Evolutionary conservation across 768 basidiomycete genomes (phyloP).

Genomic region (Asterophora lycoperdoides): DNA sequence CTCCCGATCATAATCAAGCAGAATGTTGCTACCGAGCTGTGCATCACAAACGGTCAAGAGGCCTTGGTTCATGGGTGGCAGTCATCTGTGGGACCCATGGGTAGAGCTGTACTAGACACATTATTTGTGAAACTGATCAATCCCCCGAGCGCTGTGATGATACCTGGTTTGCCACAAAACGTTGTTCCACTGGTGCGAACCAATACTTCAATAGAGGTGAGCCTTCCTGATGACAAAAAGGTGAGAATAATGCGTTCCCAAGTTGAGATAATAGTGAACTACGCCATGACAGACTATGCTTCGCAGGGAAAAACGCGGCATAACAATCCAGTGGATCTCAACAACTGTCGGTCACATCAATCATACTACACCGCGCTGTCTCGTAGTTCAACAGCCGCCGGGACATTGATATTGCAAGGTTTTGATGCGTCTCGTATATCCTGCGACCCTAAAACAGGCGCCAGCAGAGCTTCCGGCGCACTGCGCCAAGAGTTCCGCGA

Average conservation of each 20-base stretch:
- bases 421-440: no score
- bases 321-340: constrained; percentile 18
- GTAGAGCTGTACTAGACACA: background rate
- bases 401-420: no score
- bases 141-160: background rate
- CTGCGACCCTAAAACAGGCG: constrained; percentile 11
- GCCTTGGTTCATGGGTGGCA: background rate
- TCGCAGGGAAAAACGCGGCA: no score
- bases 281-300: no score
- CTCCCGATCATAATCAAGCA: constrained; percentile 21
- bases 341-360: constrained; percentile 17
- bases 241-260: background rate
- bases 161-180: background rate
- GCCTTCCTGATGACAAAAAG: background rate
- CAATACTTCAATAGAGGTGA: no score
- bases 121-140: constrained; percentile 2
- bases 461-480: constrained; percentile 9
- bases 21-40: constrained; percentile 16
- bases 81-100: background rate
- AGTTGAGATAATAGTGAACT: no score
- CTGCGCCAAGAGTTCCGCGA: constrained; percentile 14
- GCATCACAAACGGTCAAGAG: no score
- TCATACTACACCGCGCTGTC: constrained; percentile 29
- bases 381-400: no score
- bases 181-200: no score